phyloP scores from a whole-genome alignment of 495 filamentous ascomycete genomes.

The Neurospora sp. region DNA sequence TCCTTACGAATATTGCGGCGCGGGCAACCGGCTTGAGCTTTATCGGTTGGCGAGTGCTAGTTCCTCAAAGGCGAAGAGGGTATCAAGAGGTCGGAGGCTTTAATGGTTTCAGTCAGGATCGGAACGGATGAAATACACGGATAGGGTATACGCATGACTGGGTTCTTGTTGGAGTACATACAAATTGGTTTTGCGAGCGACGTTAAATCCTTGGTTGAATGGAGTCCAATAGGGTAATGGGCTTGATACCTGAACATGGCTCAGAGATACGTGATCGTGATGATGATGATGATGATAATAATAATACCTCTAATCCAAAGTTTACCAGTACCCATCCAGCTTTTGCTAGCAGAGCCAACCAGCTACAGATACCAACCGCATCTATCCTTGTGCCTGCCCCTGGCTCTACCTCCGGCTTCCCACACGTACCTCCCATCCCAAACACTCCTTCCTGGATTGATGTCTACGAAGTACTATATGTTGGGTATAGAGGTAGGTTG shows the following conservation, averaged over 20 bases:
- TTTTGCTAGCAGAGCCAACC: neutral
- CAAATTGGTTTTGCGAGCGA: neutral
- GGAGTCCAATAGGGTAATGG: neutral
- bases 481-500: neutral
- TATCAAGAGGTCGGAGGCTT: neutral
- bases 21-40: slow-evolving; percentile 31
- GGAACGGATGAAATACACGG: neutral
- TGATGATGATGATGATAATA: neutral
- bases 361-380: neutral
- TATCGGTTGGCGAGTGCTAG: slow-evolving; percentile 15
- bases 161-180: neutral
- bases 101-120: neutral
- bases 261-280: neutral
- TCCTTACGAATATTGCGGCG: slow-evolving; percentile 31
- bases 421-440: neutral
- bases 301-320: neutral
- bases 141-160: neutral
- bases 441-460: neutral
- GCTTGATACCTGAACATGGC: neutral
- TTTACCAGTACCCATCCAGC: neutral
- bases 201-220: neutral
- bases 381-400: neutral
- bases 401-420: neutral
- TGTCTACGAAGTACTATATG: neutral
- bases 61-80: neutral